A percentile compares a stretch with the other conserved stretches of the same genome.
phyloP scores from a whole-genome alignment of 2,329 filamentous ascomycete species.

The Colletotrichum sp. region DNA sequence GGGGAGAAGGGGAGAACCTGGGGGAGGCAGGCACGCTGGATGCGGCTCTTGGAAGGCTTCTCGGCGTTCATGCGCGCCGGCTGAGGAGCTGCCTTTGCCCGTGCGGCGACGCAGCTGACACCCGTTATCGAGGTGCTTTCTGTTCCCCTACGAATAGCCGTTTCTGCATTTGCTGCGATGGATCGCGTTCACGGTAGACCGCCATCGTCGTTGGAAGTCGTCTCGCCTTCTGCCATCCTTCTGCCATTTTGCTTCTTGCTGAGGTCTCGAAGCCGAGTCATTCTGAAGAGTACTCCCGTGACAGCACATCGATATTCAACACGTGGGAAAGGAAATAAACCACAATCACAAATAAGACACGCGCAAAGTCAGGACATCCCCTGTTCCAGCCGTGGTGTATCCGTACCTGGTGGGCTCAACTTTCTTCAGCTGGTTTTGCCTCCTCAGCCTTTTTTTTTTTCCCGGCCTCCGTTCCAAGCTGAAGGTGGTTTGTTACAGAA shows the following conservation, averaged over 20 bases:
- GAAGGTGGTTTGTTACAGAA: neutral
- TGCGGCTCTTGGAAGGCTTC: conserved; percentile 12
- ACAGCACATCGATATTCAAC: neutral
- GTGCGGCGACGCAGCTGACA: neutral
- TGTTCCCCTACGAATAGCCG: neutral
- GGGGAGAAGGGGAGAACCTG: neutral
- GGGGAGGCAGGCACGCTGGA: neutral
- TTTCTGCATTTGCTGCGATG: neutral
- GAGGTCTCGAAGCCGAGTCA: neutral
- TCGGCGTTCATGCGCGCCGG: conserved; percentile 2
- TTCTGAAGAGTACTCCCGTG: neutral
- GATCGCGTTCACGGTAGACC: neutral
- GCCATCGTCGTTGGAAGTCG: neutral
- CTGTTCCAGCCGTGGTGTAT: neutral
- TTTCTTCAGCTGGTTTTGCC: neutral
- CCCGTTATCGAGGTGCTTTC: neutral
- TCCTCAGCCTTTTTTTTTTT: neutral
- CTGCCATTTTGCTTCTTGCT: neutral
- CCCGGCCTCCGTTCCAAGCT: neutral
- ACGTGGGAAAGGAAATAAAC: neutral
- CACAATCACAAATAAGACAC: neutral
- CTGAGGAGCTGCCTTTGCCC: neutral
- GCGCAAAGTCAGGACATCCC: neutral
- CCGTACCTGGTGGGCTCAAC: neutral
- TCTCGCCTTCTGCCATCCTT: neutral